These are phyloP conservation scores for Ploettnerulaceae sp. DNA, from an alignment of 2,329 filamentous ascomycete genomes.

Conservation along the genomic window DNA sequence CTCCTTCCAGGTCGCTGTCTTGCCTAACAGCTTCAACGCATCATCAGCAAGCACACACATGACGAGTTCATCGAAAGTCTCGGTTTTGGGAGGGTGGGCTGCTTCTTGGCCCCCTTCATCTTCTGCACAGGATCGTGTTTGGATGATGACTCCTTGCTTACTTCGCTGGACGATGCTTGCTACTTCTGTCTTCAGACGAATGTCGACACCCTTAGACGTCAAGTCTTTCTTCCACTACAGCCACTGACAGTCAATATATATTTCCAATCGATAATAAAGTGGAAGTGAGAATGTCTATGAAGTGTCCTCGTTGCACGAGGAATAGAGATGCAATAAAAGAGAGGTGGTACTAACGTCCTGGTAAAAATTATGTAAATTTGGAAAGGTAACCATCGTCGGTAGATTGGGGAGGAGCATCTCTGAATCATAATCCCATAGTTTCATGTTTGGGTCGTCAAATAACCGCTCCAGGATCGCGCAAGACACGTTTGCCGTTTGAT, in stretches of 20 bases:
- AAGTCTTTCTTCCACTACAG: constrained; percentile 50
- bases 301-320: too few species aligned
- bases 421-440: constrained; percentile 54
- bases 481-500: constrained; percentile 67
- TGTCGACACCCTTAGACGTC: constrained; percentile 48
- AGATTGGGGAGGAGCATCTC: constrained; percentile 53
- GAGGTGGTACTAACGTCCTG: constrained; percentile 33
- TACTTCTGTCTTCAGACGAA: constrained; percentile 54
- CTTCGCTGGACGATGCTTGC: constrained; percentile 47
- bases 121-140: constrained; percentile 44
- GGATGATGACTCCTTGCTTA: constrained; percentile 48
- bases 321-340: too few species aligned
- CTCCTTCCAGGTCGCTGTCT: constrained; percentile 55
- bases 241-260: background rate
- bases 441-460: constrained; percentile 54
- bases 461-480: constrained; percentile 60
- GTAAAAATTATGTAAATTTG: constrained; percentile 57
- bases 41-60: constrained; percentile 62
- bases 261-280: background rate
- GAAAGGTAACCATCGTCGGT: constrained; percentile 63
- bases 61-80: constrained; percentile 61
- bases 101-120: constrained; percentile 38
- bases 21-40: constrained; percentile 54
- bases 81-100: constrained; percentile 40
- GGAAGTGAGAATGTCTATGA: too few species aligned